Conservation (phyloP, 2,329 filamentous ascomycete genomes). For the Neonectria magnoliae region DNA sequence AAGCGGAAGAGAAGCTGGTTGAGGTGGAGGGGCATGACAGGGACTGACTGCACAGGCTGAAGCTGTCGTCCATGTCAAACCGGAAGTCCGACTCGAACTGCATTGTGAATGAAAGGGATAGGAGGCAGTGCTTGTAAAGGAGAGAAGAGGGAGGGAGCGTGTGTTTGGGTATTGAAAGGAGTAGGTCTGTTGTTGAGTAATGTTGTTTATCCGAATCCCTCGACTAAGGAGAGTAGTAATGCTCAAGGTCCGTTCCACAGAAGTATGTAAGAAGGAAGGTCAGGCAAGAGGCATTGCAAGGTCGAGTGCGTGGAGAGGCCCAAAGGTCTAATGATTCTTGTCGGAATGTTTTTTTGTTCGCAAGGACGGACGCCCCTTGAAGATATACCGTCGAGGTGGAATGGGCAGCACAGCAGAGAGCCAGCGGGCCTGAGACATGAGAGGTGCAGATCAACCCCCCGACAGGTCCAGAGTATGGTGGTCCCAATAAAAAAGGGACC, state of each 20-base stretch:
- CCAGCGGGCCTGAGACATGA: conserved; percentile 48
- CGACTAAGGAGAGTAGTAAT: conserved; percentile 27
- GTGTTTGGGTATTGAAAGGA: neutral
- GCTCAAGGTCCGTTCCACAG: conserved; percentile 30
- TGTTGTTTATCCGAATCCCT: conserved; percentile 14
- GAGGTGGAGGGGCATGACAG: conserved; percentile 49
- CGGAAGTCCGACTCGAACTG: conserved; percentile 52
- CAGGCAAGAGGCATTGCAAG: conserved; percentile 29
- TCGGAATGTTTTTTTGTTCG: conserved; percentile 48
- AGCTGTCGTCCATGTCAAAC: conserved; percentile 54
- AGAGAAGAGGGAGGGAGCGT: conserved; percentile 20
- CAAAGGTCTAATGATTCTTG: conserved; percentile 40
- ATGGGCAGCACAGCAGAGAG: conserved; percentile 48
- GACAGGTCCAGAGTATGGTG: conserved; percentile 45
- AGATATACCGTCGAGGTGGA: conserved; percentile 55
- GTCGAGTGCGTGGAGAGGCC: conserved; percentile 20
- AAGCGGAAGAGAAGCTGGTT: conserved; percentile 53
- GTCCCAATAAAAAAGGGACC: conserved; percentile 44
- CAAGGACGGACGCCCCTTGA: conserved; percentile 50
- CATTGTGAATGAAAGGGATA: conserved; percentile 42
- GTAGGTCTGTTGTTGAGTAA: conserved; percentile 7
- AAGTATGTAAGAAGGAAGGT: conserved; percentile 25
- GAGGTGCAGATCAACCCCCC: conserved; percentile 48
- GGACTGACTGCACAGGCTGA: conserved; percentile 50
- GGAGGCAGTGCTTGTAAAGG: conserved; percentile 16